Base-by-base conservation (phyloP, 2,329 filamentous ascomycete genomes). In the Fusarium begoniae region DNA sequence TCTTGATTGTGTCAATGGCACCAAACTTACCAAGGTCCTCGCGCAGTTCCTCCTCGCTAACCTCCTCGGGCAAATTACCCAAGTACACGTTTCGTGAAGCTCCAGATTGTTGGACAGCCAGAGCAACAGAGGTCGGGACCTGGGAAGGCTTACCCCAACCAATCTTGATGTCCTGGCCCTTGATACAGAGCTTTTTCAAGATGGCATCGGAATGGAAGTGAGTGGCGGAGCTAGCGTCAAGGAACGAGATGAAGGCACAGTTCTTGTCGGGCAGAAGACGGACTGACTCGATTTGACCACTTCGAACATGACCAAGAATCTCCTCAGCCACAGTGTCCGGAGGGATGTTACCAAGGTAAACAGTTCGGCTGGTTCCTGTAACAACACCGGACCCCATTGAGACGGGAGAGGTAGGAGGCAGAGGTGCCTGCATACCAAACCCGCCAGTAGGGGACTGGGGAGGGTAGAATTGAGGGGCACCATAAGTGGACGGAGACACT, bases 141-240 rank as follows among this genome's bases (percentile, higher is more conserved):
- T 98, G 96, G 8, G 96, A 98, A 38, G 96, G 96, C 85, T 99
- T 99, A 73, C 96, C 96, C 96, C 96, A 99, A 72, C 96, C 96
- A 79, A 99, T 95, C 88, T 99, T 99, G 87, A 99, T 98, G 82
- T 99, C 96, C 86, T 98, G 96, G 32, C 96, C 96, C 85, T 97
- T 95, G 86, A 99, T 97, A 79, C 95, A 95, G 81, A 99, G 90
- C 89, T 98, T 99, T 89, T 99, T 99, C 89, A 99, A 90, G 85
- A 99, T 99, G 77, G 96, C 96, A 88, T 99, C 96, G 26, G 96
- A 99, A 87, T 99, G 96, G 86, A 99, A 99, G 83, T 99, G 96
- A 28, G 96, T 98, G 64, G 96, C 96, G 37, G 96, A 98, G 85
- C 95, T 98, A 79, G 95, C 95, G 81, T 99, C 96, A 75, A 99